Base-by-base conservation (phyloP, 225 moss, liverwort and hornwort species). In the Bryoerythrophyllum caledonicum region DNA sequence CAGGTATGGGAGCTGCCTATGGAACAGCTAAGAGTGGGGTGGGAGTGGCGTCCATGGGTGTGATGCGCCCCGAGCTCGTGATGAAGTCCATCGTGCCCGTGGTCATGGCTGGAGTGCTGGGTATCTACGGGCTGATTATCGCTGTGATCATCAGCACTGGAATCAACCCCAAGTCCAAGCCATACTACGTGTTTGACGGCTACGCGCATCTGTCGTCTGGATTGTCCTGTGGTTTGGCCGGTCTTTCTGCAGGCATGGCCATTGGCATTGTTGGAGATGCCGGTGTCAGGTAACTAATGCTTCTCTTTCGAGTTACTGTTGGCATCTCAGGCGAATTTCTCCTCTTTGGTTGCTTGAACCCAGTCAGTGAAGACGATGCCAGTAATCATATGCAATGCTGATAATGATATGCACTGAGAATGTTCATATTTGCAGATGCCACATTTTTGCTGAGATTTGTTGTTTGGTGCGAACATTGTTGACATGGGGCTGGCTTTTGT, bases 101-200 rank as follows among this genome's bases (percentile, higher is more conserved):
- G 5, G 68, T 68, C 32, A 68, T 68, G 68, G 68, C 51, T 51
- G 68, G 68, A 68, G 68, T 68, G 51, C 4, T 68, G n/a, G 68
- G 68, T 52, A 68, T 68, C 20, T 68, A 68, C n/a, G 68, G 68
- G 32, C 32, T 68, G 68, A 68, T 68, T 51, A 68, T 68, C 32
- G 51, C 68, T 51, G 68, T 68, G 49, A 68, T 68, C 51, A 68
- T 68, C 52, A 68, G 51, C 32, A 68, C 68, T n/a, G 51, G 68
- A 68, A 68, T 68, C n/a, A 68, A 68, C 32, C 68, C 68, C 68
- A 68, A 68, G 51, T 68, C 68, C 20, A 68, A 68, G 68, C 51
- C 68, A 0, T 68, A 68, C 21, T 68, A 68, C 20, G 51, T 68
- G 68, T 68, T 68, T 21, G 68, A 68, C 12, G 68, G 68, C 13